A percentile compares a stretch with the other conserved stretches of the same genome.
These are phyloP conservation scores for Melaleuca alternifolia DNA, from an alignment of 345 rosid genomes.

Conservation along the genomic window DNA sequence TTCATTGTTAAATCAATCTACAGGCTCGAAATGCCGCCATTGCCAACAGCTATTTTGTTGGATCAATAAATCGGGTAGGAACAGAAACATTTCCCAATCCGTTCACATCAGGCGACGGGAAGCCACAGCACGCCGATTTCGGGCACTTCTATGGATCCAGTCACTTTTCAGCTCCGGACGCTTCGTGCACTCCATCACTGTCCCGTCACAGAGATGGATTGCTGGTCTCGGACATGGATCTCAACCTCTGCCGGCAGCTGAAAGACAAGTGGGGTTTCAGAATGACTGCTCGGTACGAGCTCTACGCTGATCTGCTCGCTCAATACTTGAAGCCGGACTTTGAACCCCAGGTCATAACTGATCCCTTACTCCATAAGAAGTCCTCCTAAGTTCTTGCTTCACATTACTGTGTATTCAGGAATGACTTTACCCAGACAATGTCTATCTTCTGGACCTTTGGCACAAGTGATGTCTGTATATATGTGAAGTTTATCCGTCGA, in stretches of 20 bases:
- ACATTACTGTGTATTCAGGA: neutral
- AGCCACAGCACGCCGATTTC: constrained; percentile 72
- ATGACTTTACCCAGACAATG: neutral
- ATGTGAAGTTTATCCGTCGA: neutral
- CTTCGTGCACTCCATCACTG: constrained; percentile 84
- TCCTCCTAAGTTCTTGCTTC: constrained; percentile 15
- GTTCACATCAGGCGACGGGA: constrained; percentile 89
- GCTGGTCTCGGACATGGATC: constrained; percentile 79
- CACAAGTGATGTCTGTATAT: neutral
- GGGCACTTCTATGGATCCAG: constrained; percentile 96
- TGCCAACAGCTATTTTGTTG: constrained; percentile 93
- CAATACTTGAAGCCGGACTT: constrained; percentile 60
- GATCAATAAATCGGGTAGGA: constrained; percentile 95
- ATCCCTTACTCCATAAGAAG: constrained; percentile 61
- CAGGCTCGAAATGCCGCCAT: constrained; percentile 97
- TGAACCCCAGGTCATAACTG: constrained; percentile 64
- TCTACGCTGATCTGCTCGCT: constrained; percentile 50
- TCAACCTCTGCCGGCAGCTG: constrained; percentile 81
- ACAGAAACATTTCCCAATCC: constrained; percentile 85
- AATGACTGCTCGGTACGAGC: constrained; percentile 77
- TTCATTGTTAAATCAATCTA: neutral
- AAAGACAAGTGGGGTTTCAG: constrained; percentile 96
- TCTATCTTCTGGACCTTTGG: neutral
- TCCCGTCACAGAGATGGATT: constrained; percentile 73
- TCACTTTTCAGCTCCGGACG: constrained; percentile 90